Evolutionary conservation across 2,329 filamentous ascomycete genomes (phyloP), one percentile per base, ranked within the genome.

Genomic region (Microdochium nivale): DNA sequence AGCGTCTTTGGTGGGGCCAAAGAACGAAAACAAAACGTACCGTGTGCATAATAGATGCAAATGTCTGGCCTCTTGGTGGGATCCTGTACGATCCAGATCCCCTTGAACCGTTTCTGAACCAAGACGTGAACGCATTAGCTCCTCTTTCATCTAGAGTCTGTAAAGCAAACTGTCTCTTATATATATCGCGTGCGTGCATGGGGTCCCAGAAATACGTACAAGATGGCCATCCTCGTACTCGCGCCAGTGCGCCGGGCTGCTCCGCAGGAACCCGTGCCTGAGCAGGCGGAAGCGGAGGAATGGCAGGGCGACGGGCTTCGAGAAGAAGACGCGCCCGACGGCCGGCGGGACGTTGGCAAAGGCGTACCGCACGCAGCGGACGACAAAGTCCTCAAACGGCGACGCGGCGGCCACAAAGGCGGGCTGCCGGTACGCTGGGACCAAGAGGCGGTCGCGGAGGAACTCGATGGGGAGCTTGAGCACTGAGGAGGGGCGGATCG

Each of bases 11-110:
- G n/a, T n/a, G n/a, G n/a, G n/a, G n/a, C n/a, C n/a, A n/a, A n/a
- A n/a, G 25, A 30, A 11, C 11, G 27, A 3, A 11, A 16, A 33
- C 19, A 13, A 14, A 13, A 57, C 74, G 58, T 69, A 85, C 86
- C 89, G 64, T 95, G 89, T 40, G 81, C 80, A 64, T 94, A 94
- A 64, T 90, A 92, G 2, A 95, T 68, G n/a, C 90, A 83, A 51
- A 94, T 72, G 63, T 94, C 88, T 0, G 88, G 85, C 51, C 78
- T 73, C 48, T 74, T 69, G 37, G 75, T 71, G 16, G 79, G 75
- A 58, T 88, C 77, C 46, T 78, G 70, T 43, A 79, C 78, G 48
- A 90, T 80, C 83, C 87, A 92, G 3, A 92, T 68, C 2, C 88
- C 88, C 53, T 74, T 74, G 52, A 84, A 77, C 47, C 68, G 70